A percentile compares a stretch with the other conserved stretches of the same genome.
phyloP scores from a whole-genome alignment of 176 grass and related monocot species.

The Alloteropsis semialata region DNA sequence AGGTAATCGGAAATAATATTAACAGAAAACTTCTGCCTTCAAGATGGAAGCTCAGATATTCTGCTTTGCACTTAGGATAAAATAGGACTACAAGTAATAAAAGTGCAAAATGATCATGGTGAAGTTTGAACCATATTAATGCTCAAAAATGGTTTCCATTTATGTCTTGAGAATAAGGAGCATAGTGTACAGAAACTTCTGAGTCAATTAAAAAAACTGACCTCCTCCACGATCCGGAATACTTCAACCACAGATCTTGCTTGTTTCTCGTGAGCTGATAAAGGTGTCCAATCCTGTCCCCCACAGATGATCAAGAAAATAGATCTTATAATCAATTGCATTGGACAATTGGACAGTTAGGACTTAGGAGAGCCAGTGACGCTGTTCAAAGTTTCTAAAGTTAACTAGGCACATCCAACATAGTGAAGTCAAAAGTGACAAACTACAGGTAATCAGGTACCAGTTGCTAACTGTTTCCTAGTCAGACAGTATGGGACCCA shows the following conservation, averaged over 20 bases:
- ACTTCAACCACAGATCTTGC: conserved; percentile 81
- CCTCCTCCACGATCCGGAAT: conserved; percentile 92
- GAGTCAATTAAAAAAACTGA: conserved; percentile 34
- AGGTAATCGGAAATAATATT: background rate
- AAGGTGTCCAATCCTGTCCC: conserved; percentile 72
- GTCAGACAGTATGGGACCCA: background rate
- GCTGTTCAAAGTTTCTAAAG: background rate
- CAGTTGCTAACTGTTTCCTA: background rate
- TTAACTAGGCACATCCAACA: background rate
- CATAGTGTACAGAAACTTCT: background rate
- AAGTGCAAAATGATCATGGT: background rate
- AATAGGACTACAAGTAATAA: background rate
- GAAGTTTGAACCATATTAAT: background rate
- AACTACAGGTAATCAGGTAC: background rate
- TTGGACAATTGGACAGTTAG: background rate
- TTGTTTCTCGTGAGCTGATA: conserved; percentile 68
- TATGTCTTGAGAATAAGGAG: too few species aligned
- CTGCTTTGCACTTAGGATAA: too few species aligned
- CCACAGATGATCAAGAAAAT: conserved; percentile 20
- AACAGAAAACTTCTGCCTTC: conserved; percentile 15
- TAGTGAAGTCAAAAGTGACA: background rate
- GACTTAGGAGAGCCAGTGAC: background rate
- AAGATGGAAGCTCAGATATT: background rate
- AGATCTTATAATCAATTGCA: conserved; percentile 11
- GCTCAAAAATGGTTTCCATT: too few species aligned